These are phyloP conservation scores for Jatropha podagrica DNA, from an alignment of 441 rosid species.

Conservation along the genomic window DNA sequence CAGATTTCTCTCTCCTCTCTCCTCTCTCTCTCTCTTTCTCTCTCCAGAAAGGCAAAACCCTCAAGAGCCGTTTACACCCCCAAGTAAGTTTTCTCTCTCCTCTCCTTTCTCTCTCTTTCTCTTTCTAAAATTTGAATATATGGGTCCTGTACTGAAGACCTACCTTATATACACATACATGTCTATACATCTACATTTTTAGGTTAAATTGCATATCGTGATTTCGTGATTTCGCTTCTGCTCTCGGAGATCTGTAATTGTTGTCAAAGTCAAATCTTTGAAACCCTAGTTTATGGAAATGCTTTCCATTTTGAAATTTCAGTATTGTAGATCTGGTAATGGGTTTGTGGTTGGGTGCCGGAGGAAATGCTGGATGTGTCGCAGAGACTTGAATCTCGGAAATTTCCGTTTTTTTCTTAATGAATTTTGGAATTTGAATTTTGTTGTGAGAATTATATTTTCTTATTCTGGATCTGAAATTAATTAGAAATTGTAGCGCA, in stretches of 20 bases:
- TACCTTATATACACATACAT: conserved; percentile 18
- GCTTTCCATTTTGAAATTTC: not conserved
- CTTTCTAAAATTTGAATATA: conserved; percentile 46
- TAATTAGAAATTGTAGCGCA: conserved; percentile 2
- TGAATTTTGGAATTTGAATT: conserved; percentile 8
- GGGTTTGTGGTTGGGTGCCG: conserved; percentile 23
- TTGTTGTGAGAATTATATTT: conserved; percentile 14
- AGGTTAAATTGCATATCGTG: conserved; percentile 22
- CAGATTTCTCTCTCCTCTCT: conserved; percentile 28
- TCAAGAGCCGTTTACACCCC: conserved; percentile 76
- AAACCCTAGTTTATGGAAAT: conserved; percentile 9
- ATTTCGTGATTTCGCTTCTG: not conserved
- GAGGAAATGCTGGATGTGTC: conserved; percentile 23
- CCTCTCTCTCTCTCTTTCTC: conserved; percentile 46
- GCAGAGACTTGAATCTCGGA: conserved; percentile 18
- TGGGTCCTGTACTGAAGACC: conserved; percentile 47
- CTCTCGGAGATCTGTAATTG: conserved; percentile 31
- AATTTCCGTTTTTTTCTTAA: conserved; percentile 8
- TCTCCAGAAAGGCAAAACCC: conserved; percentile 81
- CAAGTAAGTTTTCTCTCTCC: conserved; percentile 92
- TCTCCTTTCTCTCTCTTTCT: conserved; percentile 37
- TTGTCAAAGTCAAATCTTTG: conserved; percentile 4
- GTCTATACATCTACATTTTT: not conserved
- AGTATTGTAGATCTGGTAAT: conserved; percentile 37
- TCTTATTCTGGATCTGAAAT: conserved; percentile 31